phyloP scores from a whole-genome alignment of 495 filamentous ascomycete species.

The Aspergillus steynii region DNA sequence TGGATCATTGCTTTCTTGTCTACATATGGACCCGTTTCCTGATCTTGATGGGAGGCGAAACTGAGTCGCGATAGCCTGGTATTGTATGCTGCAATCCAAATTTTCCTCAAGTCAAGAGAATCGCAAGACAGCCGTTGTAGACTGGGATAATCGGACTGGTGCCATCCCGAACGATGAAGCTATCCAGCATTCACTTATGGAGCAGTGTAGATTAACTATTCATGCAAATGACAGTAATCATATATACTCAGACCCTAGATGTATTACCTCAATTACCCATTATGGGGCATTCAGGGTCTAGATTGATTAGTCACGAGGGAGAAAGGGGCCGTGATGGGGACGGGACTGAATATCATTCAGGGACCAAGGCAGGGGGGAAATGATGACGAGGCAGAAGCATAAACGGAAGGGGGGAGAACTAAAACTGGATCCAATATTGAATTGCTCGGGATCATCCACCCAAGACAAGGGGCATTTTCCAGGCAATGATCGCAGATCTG shows the following conservation, averaged over 20 bases:
- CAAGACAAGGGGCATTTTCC: not conserved
- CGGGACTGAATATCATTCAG: not conserved
- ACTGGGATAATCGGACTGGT: too few species aligned
- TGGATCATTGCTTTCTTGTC: constrained; percentile 5
- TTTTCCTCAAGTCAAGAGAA: too few species aligned
- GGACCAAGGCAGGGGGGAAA: not conserved
- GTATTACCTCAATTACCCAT: not conserved
- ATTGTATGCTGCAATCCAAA: not conserved
- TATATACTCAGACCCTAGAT: too few species aligned
- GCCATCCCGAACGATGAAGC: too few species aligned
- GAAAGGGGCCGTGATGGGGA: not conserved
- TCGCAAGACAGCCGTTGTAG: too few species aligned
- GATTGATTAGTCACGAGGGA: not conserved
- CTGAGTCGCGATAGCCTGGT: not conserved
- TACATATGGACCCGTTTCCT: not conserved
- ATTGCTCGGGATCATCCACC: not conserved
- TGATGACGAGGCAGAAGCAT: not conserved
- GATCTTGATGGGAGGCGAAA: not conserved
- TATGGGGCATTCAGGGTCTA: not conserved
- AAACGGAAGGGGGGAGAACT: not conserved
- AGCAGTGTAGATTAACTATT: too few species aligned
- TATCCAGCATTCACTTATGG: too few species aligned
- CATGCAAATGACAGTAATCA: too few species aligned
- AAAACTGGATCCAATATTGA: not conserved
- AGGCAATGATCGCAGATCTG: not conserved